Evolutionary conservation across 2,329 filamentous ascomycete genomes (phyloP).

Genomic region (Fusarium metavorans): DNA sequence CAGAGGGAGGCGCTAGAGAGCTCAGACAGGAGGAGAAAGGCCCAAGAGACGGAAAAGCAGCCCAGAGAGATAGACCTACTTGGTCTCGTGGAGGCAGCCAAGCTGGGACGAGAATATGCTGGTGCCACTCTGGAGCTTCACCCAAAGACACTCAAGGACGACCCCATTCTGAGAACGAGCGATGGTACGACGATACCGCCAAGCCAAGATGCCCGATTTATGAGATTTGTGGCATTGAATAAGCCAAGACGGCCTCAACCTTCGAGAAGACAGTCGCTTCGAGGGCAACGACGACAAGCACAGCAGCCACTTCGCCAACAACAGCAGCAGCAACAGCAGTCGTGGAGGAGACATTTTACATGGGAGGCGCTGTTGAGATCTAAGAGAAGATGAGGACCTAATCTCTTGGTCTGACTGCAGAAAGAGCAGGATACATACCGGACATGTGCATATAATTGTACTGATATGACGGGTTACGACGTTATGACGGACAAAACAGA

Average conservation of each 20-base stretch:
- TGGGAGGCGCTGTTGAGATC: constrained; percentile 43
- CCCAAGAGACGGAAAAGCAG: constrained; percentile 31
- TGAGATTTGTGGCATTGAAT: constrained; percentile 44
- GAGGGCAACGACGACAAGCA: background rate
- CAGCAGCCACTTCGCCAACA: constrained; percentile 14
- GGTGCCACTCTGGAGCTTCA: constrained; percentile 55
- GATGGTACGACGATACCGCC: constrained; percentile 50
- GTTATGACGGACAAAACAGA: constrained; percentile 34
- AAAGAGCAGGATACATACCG: constrained; percentile 5
- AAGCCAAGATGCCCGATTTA: constrained; percentile 54
- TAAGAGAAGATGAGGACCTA: constrained; percentile 31
- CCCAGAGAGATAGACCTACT: constrained; percentile 47
- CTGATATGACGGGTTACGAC: constrained; percentile 38
- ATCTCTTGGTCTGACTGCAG: background rate
- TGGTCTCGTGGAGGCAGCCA: constrained; percentile 49
- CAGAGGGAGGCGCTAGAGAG: constrained; percentile 39
- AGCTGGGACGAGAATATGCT: constrained; percentile 37
- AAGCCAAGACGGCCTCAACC: constrained; percentile 13
- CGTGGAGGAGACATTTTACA: constrained; percentile 35
- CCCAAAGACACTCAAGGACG: constrained; percentile 54
- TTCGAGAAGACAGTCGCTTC: background rate
- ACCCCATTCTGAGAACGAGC: constrained; percentile 50
- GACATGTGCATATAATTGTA: constrained; percentile 4
- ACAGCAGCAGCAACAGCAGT: constrained; percentile 12
- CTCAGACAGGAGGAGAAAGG: constrained; percentile 26